A percentile compares a stretch with the other conserved stretches of the same genome.
Conservation (phyloP, 2,329 filamentous ascomycete species). For the Clonostachys chloroleuca region DNA sequence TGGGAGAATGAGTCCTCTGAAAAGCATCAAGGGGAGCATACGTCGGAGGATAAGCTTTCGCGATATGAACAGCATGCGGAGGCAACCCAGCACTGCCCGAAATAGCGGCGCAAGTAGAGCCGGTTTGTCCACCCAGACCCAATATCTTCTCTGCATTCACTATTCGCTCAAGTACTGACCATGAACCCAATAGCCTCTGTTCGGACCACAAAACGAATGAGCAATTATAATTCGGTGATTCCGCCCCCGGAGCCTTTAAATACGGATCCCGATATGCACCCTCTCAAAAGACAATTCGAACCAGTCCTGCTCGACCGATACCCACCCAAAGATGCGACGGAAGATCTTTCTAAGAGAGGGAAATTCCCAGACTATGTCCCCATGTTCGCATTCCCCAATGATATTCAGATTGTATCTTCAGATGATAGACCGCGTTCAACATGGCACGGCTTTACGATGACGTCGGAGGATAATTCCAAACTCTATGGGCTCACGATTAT, state of each 20-base stretch:
- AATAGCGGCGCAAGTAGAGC: constrained; percentile 50
- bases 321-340: constrained; percentile 75
- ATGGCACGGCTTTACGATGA: constrained; percentile 99
- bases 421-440: constrained; percentile 93
- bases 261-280: constrained; percentile 89
- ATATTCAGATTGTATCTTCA: constrained; percentile 93
- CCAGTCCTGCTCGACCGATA: constrained; percentile 95
- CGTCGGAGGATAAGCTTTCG: constrained; percentile 87
- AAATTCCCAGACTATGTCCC: constrained; percentile 96
- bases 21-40: constrained; percentile 75
- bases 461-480: constrained; percentile 84
- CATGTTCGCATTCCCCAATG: constrained; percentile 99
- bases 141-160: background rate
- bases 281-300: constrained; percentile 88
- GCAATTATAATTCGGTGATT: constrained; percentile 98
- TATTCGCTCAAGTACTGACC: background rate
- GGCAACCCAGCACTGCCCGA: constrained; percentile 73
- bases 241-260: constrained; percentile 89
- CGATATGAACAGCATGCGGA: constrained; percentile 93
- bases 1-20: constrained; percentile 50
- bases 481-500: constrained; percentile 89
- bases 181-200: constrained; percentile 43
- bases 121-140: constrained; percentile 27
- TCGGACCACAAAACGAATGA: constrained; percentile 82
- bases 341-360: constrained; percentile 75